These are phyloP conservation scores for Heteromeles arbutifolia DNA, from an alignment of 306 rosid species.

Conservation along the genomic window DNA sequence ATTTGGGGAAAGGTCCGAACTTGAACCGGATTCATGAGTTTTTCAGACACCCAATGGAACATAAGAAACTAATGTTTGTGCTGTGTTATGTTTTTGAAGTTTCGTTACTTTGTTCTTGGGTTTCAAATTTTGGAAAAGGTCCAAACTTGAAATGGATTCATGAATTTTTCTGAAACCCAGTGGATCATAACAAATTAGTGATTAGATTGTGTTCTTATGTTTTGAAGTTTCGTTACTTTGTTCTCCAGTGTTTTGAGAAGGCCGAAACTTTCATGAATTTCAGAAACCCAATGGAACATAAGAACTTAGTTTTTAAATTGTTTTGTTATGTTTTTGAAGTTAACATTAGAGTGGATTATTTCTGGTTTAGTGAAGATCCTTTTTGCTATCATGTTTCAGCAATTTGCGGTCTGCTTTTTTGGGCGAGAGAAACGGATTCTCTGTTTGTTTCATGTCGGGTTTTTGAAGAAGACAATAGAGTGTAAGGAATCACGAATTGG, in stretches of 20 bases:
- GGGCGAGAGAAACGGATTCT: constrained; percentile 51
- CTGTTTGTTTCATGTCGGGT: constrained; percentile 37
- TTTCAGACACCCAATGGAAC: background rate
- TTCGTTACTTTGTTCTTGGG: background rate
- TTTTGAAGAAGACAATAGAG: constrained; percentile 45
- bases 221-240: background rate
- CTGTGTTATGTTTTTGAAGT: background rate
- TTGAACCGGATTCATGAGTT: background rate
- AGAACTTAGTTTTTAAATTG: background rate
- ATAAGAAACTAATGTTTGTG: background rate
- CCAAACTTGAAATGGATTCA: too few species aligned
- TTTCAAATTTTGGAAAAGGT: too few species aligned
- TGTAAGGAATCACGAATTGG: constrained; percentile 96
- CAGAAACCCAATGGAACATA: background rate
- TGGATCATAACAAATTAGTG: background rate
- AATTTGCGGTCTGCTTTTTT: constrained; percentile 57
- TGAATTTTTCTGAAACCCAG: too few species aligned
- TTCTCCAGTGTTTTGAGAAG: too few species aligned
- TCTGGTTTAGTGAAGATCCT: constrained; percentile 9
- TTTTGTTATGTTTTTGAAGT: too few species aligned
- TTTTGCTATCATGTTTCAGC: constrained; percentile 46
- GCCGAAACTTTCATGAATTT: background rate
- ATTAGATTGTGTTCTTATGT: background rate
- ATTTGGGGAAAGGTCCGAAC: background rate
- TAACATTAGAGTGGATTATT: background rate